phyloP scores from a whole-genome alignment of 192 early-diverging fungal species.

The Lobulomyces angularis region DNA sequence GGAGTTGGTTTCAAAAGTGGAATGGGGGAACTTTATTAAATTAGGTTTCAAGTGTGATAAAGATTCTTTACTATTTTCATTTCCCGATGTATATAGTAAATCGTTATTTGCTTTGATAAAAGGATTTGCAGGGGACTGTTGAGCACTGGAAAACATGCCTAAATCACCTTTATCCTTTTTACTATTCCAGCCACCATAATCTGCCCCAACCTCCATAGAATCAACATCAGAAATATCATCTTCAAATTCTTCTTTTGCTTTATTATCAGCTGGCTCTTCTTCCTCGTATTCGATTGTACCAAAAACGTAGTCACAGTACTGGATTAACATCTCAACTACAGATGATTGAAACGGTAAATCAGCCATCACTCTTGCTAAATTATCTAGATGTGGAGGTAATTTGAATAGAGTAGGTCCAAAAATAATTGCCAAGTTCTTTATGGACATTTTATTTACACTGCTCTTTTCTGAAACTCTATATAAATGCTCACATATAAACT shows the following conservation, averaged over 20 bases:
- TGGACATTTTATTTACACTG: constrained; percentile 72
- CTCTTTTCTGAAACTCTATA: constrained; percentile 43
- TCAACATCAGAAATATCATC: background rate
- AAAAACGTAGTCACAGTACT: constrained; percentile 43
- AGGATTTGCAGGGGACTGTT: too few species aligned
- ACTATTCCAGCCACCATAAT: too few species aligned
- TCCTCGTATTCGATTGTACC: constrained; percentile 45
- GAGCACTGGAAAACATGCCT: too few species aligned
- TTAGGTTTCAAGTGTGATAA: too few species aligned
- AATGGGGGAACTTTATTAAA: too few species aligned
- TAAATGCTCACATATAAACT: constrained; percentile 37
- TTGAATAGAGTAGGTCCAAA: constrained; percentile 77
- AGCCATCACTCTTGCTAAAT: constrained; percentile 12
- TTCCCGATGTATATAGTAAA: too few species aligned
- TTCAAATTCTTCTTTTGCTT: constrained; percentile 8
- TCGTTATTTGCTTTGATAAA: too few species aligned
- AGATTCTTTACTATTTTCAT: too few species aligned
- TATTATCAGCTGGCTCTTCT: constrained; percentile 12
- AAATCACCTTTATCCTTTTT: too few species aligned
- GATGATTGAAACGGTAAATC: constrained; percentile 30
- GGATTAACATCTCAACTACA: constrained; percentile 33
- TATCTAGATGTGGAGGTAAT: constrained; percentile 20
- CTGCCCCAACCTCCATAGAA: background rate
- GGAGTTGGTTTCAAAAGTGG: too few species aligned
- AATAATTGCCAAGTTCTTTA: constrained; percentile 86